phyloP scores from a whole-genome alignment of 768 basidiomycete species.

The Imleria badia region DNA sequence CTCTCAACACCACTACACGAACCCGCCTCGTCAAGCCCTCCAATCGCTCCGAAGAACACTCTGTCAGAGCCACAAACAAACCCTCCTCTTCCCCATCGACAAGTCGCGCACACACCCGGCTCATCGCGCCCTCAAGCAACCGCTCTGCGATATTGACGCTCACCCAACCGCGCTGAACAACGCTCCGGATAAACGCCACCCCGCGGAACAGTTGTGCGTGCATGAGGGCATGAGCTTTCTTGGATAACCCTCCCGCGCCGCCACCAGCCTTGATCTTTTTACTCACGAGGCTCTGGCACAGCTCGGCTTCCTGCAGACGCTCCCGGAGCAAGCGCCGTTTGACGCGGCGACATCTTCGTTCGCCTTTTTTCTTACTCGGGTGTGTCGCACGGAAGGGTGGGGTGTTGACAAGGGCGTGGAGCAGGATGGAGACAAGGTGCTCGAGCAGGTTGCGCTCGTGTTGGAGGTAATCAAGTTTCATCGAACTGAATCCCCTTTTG shows the following conservation, averaged over 20 bases:
- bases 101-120: constrained; percentile 52
- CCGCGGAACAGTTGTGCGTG: constrained; percentile 62
- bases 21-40: constrained; percentile 68
- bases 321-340: constrained; percentile 80
- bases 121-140: constrained; percentile 65
- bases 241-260: constrained; percentile 55
- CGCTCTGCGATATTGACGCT: constrained; percentile 56
- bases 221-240: constrained; percentile 82
- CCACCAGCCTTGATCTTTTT: constrained; percentile 56
- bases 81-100: constrained; percentile 43
- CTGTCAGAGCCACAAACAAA: constrained; percentile 76
- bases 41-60: constrained; percentile 71
- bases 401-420: constrained; percentile 34
- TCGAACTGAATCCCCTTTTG: constrained; percentile 12
- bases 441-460: constrained; percentile 78
- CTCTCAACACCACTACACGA: constrained; percentile 81
- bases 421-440: constrained; percentile 51
- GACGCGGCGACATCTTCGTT: constrained; percentile 87
- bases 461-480: constrained; percentile 41
- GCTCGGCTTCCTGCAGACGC: constrained; percentile 86
- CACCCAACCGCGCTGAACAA: constrained; percentile 47
- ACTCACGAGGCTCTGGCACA: constrained; percentile 78
- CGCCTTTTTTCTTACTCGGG: constrained; percentile 66
- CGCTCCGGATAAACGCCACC: constrained; percentile 60
- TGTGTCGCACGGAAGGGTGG: constrained; percentile 72